A percentile compares a stretch with the other conserved stretches of the same genome.
These are phyloP conservation scores for Ilex asprella DNA, from an alignment of 257 asterid genomes.

Conservation along the genomic window DNA sequence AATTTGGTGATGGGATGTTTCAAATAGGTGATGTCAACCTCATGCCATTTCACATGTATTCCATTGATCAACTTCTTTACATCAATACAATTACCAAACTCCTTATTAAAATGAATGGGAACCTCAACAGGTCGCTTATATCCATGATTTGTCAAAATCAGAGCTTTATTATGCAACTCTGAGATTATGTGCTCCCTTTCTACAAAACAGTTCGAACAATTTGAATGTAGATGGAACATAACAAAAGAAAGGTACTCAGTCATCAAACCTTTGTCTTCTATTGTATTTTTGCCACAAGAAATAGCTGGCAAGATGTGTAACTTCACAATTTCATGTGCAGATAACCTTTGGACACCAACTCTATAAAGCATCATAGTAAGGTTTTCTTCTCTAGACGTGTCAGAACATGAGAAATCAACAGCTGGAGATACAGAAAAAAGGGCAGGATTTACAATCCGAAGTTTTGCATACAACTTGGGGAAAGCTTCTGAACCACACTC, in stretches of 20 bases:
- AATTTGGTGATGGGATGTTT: slow-evolving; percentile 66
- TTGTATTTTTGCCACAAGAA: slow-evolving; percentile 37
- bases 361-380: slow-evolving; percentile 65
- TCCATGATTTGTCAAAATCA: slow-evolving; percentile 72
- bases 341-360: slow-evolving; percentile 81
- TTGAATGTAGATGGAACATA: slow-evolving; percentile 81
- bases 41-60: slow-evolving; percentile 65
- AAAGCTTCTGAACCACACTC: slow-evolving; percentile 51
- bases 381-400: slow-evolving; percentile 40
- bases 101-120: slow-evolving; percentile 70
- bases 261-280: slow-evolving; percentile 48
- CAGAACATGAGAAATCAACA: slow-evolving; percentile 36
- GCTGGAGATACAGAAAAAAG: slow-evolving; percentile 61
- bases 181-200: slow-evolving; percentile 54
- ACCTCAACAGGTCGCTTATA: slow-evolving; percentile 48
- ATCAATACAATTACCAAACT: slow-evolving; percentile 58
- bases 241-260: slow-evolving; percentile 76
- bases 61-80: slow-evolving; percentile 48
- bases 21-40: slow-evolving; percentile 51
- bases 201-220: slow-evolving; percentile 49
- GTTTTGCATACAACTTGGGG: slow-evolving; percentile 58
- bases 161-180: slow-evolving; percentile 51
- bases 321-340: slow-evolving; percentile 83
- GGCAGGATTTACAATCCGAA: slow-evolving; percentile 62
- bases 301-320: slow-evolving; percentile 69